Evolutionary conservation across 225 moss, liverwort and hornwort species (phyloP).

Genomic region (Neckera pumila): DNA sequence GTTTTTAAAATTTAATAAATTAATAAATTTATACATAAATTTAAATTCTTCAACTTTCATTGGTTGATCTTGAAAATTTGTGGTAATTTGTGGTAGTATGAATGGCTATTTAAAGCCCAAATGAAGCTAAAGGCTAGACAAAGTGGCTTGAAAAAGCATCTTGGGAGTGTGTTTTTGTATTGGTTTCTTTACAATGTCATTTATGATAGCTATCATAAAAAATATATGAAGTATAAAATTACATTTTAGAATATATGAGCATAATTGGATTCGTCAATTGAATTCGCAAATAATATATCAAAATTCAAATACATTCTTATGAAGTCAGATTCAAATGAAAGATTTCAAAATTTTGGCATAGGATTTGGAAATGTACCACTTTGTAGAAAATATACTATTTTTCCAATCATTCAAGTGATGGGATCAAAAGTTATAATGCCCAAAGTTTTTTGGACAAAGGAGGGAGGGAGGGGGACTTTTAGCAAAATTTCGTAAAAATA

Average conservation of each 20-base stretch:
- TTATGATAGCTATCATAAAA: too few species aligned
- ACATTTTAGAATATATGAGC: not conserved
- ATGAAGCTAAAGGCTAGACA: not conserved
- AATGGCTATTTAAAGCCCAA: not conserved
- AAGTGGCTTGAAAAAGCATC: not conserved
- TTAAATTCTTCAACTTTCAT: not conserved
- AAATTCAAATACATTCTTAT: not conserved
- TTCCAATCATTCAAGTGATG: not conserved
- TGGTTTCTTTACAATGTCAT: too few species aligned
- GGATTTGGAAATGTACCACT: accelerated
- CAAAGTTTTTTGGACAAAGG: not conserved
- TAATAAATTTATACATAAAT: not conserved
- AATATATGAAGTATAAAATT: too few species aligned
- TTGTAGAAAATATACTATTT: not conserved
- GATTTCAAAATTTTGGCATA: not conserved
- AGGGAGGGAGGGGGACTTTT: too few species aligned
- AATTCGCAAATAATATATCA: not conserved
- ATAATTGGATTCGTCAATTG: not conserved
- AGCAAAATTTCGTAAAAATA: too few species aligned
- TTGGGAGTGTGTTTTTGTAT: not conserved
- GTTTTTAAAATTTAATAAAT: not conserved
- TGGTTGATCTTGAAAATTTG: not conserved
- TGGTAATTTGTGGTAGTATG: not conserved
- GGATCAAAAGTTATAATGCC: not conserved
- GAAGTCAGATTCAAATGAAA: not conserved